Conservation (phyloP, 2,329 filamentous ascomycete genomes). For the Fonsecaea monophora region DNA sequence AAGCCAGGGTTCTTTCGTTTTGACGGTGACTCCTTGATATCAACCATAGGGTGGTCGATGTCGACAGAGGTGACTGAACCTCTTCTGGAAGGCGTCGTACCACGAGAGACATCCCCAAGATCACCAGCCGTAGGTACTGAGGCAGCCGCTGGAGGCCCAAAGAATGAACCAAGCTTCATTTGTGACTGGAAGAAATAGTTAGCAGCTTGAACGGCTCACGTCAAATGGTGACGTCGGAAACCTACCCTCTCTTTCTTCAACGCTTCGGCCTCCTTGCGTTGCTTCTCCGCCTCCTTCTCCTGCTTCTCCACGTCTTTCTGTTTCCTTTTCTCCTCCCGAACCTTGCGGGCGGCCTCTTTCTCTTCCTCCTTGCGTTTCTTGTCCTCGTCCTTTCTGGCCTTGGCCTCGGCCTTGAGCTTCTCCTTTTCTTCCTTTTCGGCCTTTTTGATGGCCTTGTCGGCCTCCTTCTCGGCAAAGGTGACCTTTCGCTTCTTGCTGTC, state of each 20-base stretch:
- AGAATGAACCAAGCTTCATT: slow-evolving; percentile 59
- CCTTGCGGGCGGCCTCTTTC: slow-evolving; percentile 42
- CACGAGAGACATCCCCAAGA: slow-evolving; percentile 25
- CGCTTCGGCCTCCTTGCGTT: slow-evolving; percentile 45
- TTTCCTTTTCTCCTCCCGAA: slow-evolving; percentile 40
- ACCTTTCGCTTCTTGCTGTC: slow-evolving; percentile 42
- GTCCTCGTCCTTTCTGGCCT: slow-evolving; percentile 50
- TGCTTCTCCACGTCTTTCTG: slow-evolving; percentile 50
- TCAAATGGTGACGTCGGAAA: slow-evolving; percentile 28
- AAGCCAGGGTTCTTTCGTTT: slow-evolving; percentile 59
- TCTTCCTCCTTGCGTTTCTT: slow-evolving; percentile 53
- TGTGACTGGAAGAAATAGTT: slow-evolving; percentile 50
- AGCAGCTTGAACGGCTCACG: slow-evolving; percentile 40
- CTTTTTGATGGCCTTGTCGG: slow-evolving; percentile 43
- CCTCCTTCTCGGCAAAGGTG: slow-evolving; percentile 38
- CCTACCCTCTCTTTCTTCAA: slow-evolving; percentile 56
- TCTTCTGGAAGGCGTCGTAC: slow-evolving; percentile 38
- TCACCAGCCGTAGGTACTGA: slow-evolving; percentile 39
- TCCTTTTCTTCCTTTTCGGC: slow-evolving; percentile 37
- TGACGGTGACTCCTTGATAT: slow-evolving; percentile 29
- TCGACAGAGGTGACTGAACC: slow-evolving; percentile 39
- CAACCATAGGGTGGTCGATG: slow-evolving; percentile 41
- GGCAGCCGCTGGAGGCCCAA: slow-evolving; percentile 49
- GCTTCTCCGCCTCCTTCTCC: slow-evolving; percentile 48
- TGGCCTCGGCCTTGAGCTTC: slow-evolving; percentile 44